Base-by-base conservation (phyloP, 1,284 basidiomycete genomes). In the Blastosporella zonata region DNA sequence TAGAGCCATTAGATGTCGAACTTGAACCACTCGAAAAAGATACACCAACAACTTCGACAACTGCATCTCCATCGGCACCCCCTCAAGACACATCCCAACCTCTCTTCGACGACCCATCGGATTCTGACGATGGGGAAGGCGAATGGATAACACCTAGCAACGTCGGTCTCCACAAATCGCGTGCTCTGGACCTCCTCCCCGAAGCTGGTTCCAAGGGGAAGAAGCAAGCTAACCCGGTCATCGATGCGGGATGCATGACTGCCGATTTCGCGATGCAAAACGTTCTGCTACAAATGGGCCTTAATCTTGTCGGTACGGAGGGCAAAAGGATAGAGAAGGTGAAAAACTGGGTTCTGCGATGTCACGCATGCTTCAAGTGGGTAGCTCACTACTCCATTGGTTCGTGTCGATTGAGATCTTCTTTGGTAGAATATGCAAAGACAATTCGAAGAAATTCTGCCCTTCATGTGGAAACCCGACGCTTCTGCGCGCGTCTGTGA, bases 261-360 rank as follows among this genome's bases (percentile, higher is more conserved):
- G 92, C 91, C 31, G 97, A 99, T 79, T 99, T 94, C 68, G 97
- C 97, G 12, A 97, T 99, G 82, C 97, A 99, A 71, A 99, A 99
- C 63, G 93, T 99, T 10, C 70, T 97, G 51, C 71, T 99, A 46
- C 95, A 97, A 65, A 97, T 99, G 90, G 90, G 91, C 0, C 71
- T 99, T 47, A 88, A 86, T 54, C 75, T 99, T 22, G 86, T 99
- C n/a, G 88, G 93, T 12, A 80, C 90, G 15, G 93, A 95, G 58
- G 97, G 97, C 6, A 92, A 88, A 70, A 79, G 84, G 58, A 96
- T 99, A 54, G 81, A 88, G 56, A 88, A 84, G 58, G 87, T 99
- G 25, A 94, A 96, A 71, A 97, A 86, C 54, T 99, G 93, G 91
- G 93, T 98, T 1, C 71, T 99, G 55, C 75, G 97, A 50, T 99